Evolutionary conservation across 225 moss, liverwort and hornwort species (phyloP).

Genomic region (Sphagnum contortum): DNA sequence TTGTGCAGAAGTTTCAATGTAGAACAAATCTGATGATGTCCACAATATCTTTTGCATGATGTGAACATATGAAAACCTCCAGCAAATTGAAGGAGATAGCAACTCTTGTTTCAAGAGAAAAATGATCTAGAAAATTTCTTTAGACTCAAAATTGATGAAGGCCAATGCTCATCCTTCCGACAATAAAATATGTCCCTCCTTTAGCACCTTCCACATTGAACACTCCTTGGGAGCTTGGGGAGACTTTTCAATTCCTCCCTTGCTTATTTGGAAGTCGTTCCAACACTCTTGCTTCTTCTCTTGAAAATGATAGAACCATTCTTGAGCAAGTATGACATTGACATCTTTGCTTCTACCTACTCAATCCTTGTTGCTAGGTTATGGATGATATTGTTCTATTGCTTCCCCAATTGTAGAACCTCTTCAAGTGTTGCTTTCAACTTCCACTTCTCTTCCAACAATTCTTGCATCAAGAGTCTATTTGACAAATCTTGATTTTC

Average conservation of each 20-base stretch:
- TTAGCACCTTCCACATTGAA: neutral
- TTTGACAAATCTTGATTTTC: slow-evolving; percentile 8
- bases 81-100: too few relatives aligned
- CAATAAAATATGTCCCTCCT: neutral
- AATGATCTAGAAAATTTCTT: neutral
- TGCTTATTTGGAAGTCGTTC: too few relatives aligned
- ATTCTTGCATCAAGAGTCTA: slow-evolving; percentile 21
- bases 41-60: neutral
- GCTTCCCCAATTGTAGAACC: slow-evolving; percentile 23
- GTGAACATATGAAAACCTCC: too few relatives aligned
- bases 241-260: too few relatives aligned
- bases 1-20: neutral
- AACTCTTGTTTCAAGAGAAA: neutral
- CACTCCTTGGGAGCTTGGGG: too few relatives aligned
- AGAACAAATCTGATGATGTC: too few relatives aligned
- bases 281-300: slow-evolving; percentile 5
- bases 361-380: slow-evolving; percentile 20
- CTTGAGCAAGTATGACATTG: neutral
- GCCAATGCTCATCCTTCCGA: neutral
- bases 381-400: slow-evolving; percentile 21
- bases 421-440: slow-evolving; percentile 21
- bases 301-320: slow-evolving; percentile 3
- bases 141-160: neutral
- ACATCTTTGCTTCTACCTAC: slow-evolving; percentile 14
- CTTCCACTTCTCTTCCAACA: slow-evolving; percentile 37